Conservation (phyloP, 139 green algal genomes). For the Nannochloris sp. region DNA sequence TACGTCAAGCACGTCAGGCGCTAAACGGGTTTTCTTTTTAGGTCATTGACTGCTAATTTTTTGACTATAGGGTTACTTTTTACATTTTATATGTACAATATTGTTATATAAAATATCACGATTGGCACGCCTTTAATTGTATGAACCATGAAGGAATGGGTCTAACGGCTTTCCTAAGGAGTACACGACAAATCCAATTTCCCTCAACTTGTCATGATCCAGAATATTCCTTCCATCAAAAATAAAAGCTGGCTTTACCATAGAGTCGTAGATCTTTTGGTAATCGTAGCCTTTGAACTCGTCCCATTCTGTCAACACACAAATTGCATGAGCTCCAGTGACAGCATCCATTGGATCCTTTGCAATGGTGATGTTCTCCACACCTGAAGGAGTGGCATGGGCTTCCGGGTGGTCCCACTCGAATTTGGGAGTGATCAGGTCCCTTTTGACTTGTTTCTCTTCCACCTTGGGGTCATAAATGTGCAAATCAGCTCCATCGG, state of each 20-base stretch:
- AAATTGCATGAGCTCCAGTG: slow-evolving; percentile 74
- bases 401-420: slow-evolving; percentile 83
- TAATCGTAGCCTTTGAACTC: slow-evolving; percentile 86
- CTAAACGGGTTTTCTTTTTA: neutral
- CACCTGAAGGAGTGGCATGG: slow-evolving; percentile 28
- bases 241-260: slow-evolving; percentile 97
- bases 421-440: slow-evolving; percentile 79
- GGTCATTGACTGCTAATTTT: too few species aligned
- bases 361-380: slow-evolving; percentile 40
- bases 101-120: too few species aligned
- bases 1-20: slow-evolving; percentile 37
- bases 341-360: slow-evolving; percentile 51
- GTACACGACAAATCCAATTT: slow-evolving; percentile 98
- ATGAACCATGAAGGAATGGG: slow-evolving; percentile 80
- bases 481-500: slow-evolving; percentile 44
- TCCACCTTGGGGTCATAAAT: slow-evolving; percentile 93
- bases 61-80: too few species aligned
- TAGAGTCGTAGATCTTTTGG: slow-evolving; percentile 65
- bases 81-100: too few species aligned
- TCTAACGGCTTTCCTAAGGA: slow-evolving; percentile 97
- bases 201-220: slow-evolving; percentile 70
- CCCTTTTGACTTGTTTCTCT: slow-evolving; percentile 68
- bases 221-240: slow-evolving; percentile 98
- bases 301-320: slow-evolving; percentile 97
- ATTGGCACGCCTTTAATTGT: slow-evolving; percentile 6